Evolutionary conservation across 257 asterid genomes (phyloP), one percentile per base, ranked within the genome.

Genomic region (Marsdenia floribunda): DNA sequence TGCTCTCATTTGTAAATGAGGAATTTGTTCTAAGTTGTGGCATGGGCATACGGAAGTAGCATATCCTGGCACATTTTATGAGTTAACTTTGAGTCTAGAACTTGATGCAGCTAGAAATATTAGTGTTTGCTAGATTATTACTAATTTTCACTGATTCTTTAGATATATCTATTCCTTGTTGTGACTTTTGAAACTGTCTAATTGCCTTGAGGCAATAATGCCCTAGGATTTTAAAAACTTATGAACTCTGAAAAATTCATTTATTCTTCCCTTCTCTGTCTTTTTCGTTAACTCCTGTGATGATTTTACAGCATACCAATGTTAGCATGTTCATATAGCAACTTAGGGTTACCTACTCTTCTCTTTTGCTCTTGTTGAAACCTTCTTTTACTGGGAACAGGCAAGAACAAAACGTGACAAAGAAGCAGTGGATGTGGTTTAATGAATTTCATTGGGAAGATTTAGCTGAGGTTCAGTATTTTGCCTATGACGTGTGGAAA

Each of bases 381-480:
- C 74, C 71, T 67, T 72, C 78, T 44, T 74, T 78, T 22, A 77
- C 68, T 66, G 68, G 75, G 83, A 83, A 66, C 88, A 92, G 97
- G 90, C 77, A 0, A 96, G 96, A 73, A 86, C 96, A 11, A 90
- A 89, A 77, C 96, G 97, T 63, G 96, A 92, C 78, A 86, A 83
- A 81, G 33, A 79, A 68, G 85, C 87, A 67, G 68, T 92, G 78
- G 97, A 90, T 82, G 87, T n/a, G n/a, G n/a, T n/a, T n/a, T n/a
- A n/a, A n/a, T n/a, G n/a, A n/a, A n/a, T n/a, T n/a, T n/a, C n/a
- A n/a, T n/a, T n/a, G n/a, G n/a, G n/a, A n/a, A n/a, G n/a, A n/a
- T n/a, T n/a, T n/a, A n/a, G n/a, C n/a, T n/a, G n/a, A n/a, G n/a
- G n/a, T n/a, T n/a, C n/a, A n/a, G n/a, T n/a, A n/a, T n/a, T n/a